Conservation (phyloP, 805 yeast genomes). For the Wickerhamomyces xylosicus region DNA sequence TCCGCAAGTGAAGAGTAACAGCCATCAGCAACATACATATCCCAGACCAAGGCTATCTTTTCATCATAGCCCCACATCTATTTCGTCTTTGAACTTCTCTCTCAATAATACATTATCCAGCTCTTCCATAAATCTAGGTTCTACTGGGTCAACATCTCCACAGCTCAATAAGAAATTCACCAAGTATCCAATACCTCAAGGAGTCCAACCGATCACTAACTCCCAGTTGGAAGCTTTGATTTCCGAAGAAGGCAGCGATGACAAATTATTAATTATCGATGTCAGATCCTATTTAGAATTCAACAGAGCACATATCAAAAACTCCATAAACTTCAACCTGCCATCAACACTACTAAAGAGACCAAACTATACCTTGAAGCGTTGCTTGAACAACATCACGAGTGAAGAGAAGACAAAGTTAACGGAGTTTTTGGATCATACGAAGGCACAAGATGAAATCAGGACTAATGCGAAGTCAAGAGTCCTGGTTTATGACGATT, state of each 20-base stretch:
- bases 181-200: slow-evolving; percentile 9
- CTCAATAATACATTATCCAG: not conserved
- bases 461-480: slow-evolving; percentile 4
- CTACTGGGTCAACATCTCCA: not conserved
- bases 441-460: too few relatives aligned
- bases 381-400: slow-evolving; percentile 54
- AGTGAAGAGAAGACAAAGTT: slow-evolving; percentile 36
- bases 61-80: not conserved
- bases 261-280: slow-evolving; percentile 47
- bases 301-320: slow-evolving; percentile 42
- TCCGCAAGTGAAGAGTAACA: too few relatives aligned
- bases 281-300: slow-evolving; percentile 75
- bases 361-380: slow-evolving; percentile 52
- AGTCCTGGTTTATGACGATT: slow-evolving; percentile 16
- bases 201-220: slow-evolving; percentile 6
- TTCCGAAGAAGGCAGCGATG: not conserved
- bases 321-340: slow-evolving; percentile 68
- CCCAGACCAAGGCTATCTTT: not conserved
- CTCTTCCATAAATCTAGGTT: not conserved
- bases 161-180: slow-evolving; percentile 7
- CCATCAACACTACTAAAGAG: slow-evolving; percentile 86
- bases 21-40: too few relatives aligned
- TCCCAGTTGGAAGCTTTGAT: slow-evolving; percentile 5
- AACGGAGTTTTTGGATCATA: slow-evolving; percentile 26
- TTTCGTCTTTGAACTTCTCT: not conserved